Conservation (phyloP, 2,329 filamentous ascomycete species). For the Colletotrichum sp. region DNA sequence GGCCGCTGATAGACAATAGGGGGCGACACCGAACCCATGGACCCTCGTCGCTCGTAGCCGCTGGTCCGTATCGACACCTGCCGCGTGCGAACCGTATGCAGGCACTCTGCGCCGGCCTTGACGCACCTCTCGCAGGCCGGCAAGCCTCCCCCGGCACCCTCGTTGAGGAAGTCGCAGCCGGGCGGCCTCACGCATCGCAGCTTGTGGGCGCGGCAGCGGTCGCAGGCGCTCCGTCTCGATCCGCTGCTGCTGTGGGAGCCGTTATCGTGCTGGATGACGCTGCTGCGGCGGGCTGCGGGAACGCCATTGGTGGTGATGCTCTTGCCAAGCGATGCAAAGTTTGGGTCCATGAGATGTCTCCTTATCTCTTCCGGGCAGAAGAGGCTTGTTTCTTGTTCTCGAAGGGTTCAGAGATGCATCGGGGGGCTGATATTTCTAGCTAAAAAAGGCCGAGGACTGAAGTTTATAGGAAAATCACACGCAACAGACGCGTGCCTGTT, state of each 20-base stretch:
- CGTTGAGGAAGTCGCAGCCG: neutral
- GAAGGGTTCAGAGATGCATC: neutral
- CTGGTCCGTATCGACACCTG: neutral
- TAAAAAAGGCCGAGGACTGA: neutral
- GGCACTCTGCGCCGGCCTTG: conserved; percentile 7
- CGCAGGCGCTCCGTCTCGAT: neutral
- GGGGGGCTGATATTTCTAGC: neutral
- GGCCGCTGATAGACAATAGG: neutral
- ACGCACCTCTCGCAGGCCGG: neutral
- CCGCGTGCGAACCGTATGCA: neutral
- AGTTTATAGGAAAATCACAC: neutral
- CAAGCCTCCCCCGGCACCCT: neutral
- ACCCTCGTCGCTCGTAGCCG: neutral
- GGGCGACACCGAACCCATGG: neutral
- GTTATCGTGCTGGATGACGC: neutral
- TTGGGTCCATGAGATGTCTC: neutral
- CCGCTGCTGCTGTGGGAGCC: neutral
- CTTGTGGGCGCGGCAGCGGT: neutral
- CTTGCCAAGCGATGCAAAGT: neutral
- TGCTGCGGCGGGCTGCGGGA: neutral
- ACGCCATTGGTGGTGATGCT: neutral
- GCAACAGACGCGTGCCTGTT: neutral
- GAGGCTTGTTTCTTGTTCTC: neutral
- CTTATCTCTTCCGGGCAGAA: neutral
- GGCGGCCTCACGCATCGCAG: neutral